phyloP scores from a whole-genome alignment of 192 early-diverging fungal genomes.

The Entomortierella chlamydospora region DNA sequence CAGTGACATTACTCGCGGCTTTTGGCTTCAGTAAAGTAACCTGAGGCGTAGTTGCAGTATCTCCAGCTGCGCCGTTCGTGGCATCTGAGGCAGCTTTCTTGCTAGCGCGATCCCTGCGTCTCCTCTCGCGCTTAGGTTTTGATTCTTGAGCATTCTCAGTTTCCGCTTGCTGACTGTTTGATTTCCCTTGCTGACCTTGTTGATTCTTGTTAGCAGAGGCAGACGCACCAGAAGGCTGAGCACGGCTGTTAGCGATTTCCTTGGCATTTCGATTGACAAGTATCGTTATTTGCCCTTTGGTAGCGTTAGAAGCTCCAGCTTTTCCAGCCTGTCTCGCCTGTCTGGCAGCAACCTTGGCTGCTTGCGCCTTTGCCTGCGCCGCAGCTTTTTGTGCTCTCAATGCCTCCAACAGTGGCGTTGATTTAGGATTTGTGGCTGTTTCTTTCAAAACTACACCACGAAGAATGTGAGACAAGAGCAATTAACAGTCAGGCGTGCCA shows the following conservation, averaged over 20 bases:
- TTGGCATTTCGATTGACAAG: constrained; percentile 41
- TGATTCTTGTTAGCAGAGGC: background rate
- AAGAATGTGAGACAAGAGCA: background rate
- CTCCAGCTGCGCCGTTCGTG: background rate
- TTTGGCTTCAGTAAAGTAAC: constrained; percentile 45
- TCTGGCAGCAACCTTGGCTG: constrained; percentile 37
- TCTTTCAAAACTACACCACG: constrained; percentile 31
- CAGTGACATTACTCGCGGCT: background rate
- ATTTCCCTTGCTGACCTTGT: background rate
- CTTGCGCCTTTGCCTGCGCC: constrained; percentile 60
- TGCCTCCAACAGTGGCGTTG: constrained; percentile 81
- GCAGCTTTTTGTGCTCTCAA: constrained; percentile 78
- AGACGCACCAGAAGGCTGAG: background rate
- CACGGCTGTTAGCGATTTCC: constrained; percentile 8
- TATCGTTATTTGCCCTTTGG: constrained; percentile 44
- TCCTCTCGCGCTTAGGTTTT: constrained; percentile 48
- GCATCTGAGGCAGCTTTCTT: constrained; percentile 19
- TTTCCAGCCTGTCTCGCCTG: constrained; percentile 49
- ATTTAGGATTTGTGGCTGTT: constrained; percentile 68
- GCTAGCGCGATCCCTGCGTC: constrained; percentile 32
- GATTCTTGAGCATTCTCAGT: constrained; percentile 6
- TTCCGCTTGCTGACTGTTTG: background rate
- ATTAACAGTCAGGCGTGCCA: background rate
- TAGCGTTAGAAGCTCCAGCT: constrained; percentile 23
- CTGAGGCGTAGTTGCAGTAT: constrained; percentile 12